phyloP scores from a whole-genome alignment of 768 basidiomycete species.

The Suillus subaureus region DNA sequence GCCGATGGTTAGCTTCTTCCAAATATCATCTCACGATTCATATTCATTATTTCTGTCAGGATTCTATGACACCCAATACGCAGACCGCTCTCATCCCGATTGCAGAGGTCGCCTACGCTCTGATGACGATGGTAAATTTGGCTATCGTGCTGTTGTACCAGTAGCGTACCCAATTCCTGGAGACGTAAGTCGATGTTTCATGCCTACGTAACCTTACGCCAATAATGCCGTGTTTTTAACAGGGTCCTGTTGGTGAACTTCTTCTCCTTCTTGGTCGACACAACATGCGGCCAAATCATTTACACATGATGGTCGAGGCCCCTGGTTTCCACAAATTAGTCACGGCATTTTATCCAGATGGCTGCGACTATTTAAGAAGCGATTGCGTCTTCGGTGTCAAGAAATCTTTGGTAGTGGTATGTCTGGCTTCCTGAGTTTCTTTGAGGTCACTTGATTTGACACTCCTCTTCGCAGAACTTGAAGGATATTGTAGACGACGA shows the following conservation, averaged over 20 bases:
- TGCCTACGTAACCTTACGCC: conserved; percentile 8
- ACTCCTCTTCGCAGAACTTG: conserved; percentile 42
- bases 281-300: conserved; percentile 76
- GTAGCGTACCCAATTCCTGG: conserved; percentile 74
- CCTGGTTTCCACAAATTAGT: conserved; percentile 71
- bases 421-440: conserved; percentile 23
- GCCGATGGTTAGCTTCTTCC: conserved; percentile 42
- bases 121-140: conserved; percentile 63
- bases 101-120: conserved; percentile 70
- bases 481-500: conserved; percentile 54
- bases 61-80: conserved; percentile 54
- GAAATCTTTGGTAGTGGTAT: conserved; percentile 72
- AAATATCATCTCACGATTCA: conserved; percentile 37
- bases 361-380: conserved; percentile 63
- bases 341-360: conserved; percentile 76
- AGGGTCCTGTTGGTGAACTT: conserved; percentile 74
- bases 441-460: conserved; percentile 4
- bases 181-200: conserved; percentile 45
- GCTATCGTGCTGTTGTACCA: conserved; percentile 72
- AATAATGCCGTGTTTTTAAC: conserved; percentile 14
- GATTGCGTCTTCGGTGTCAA: conserved; percentile 87
- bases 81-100: conserved; percentile 58
- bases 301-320: conserved; percentile 75
- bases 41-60: conserved; percentile 12
- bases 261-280: conserved; percentile 62